phyloP scores from a whole-genome alignment of 768 basidiomycete species.

The Sarcodon aspratus region DNA sequence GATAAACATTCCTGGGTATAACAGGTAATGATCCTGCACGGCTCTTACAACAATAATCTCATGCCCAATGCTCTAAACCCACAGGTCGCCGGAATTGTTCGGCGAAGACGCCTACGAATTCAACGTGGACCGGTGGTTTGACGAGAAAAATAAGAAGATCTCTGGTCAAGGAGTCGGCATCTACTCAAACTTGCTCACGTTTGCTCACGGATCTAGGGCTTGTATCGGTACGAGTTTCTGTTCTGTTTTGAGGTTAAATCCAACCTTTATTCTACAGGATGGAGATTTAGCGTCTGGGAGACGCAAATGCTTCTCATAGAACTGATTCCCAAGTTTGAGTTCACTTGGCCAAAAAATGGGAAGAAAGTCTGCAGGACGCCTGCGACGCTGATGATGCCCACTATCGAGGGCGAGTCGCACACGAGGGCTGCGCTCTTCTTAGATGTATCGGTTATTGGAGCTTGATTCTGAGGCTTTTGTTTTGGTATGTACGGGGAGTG shows the following conservation, averaged over 20 bases:
- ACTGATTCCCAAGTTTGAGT: slow-evolving; percentile 41
- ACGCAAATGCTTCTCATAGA: slow-evolving; percentile 48
- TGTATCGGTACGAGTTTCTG: slow-evolving; percentile 16
- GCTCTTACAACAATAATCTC: not conserved
- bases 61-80: not conserved
- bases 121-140: slow-evolving; percentile 17
- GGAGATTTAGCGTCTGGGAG: slow-evolving; percentile 23
- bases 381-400: slow-evolving; percentile 22
- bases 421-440: slow-evolving; percentile 22
- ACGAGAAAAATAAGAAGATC: slow-evolving; percentile 5
- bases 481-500: too few relatives aligned
- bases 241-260: too few relatives aligned
- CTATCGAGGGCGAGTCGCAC: slow-evolving; percentile 19
- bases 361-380: slow-evolving; percentile 17
- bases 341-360: slow-evolving; percentile 21
- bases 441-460: slow-evolving; percentile 8
- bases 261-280: not conserved
- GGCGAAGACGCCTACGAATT: slow-evolving; percentile 18
- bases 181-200: slow-evolving; percentile 25
- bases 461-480: too few relatives aligned
- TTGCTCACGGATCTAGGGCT: slow-evolving; percentile 12
- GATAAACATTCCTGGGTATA: slow-evolving; percentile 17
- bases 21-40: slow-evolving; percentile 13
- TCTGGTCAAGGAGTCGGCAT: slow-evolving; percentile 26
- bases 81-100: slow-evolving; percentile 16